Conservation (phyloP, 495 filamentous ascomycete genomes). For the Penicillium fimorum region DNA sequence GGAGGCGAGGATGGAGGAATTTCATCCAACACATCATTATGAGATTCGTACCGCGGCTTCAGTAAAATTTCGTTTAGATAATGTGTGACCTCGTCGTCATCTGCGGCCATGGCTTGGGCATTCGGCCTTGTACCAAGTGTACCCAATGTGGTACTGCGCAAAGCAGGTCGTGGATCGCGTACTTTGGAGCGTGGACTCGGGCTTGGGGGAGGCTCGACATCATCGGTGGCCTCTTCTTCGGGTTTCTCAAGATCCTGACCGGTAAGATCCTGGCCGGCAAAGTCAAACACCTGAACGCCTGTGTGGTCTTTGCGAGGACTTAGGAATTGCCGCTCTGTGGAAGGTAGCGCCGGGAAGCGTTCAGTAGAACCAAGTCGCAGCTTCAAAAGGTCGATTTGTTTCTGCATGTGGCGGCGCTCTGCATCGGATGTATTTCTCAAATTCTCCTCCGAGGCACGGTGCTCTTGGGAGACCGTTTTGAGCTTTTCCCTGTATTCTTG, state of each 20-base stretch:
- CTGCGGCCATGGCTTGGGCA: slow-evolving; percentile 27
- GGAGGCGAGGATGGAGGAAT: slow-evolving; percentile 39
- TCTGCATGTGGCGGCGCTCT: slow-evolving; percentile 37
- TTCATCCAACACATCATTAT: slow-evolving; percentile 11
- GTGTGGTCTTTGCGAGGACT: slow-evolving; percentile 38
- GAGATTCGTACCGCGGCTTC: slow-evolving; percentile 17
- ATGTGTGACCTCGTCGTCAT: slow-evolving; percentile 34
- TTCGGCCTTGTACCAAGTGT: slow-evolving; percentile 27
- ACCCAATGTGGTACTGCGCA: slow-evolving; percentile 26
- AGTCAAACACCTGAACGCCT: slow-evolving; percentile 29
- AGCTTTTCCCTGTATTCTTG: slow-evolving; percentile 47
- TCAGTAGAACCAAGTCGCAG: slow-evolving; percentile 30
- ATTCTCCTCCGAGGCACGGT: slow-evolving; percentile 39
- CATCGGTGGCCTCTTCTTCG: slow-evolving; percentile 34
- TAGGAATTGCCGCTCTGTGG: slow-evolving; percentile 26
- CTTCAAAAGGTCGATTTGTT: slow-evolving; percentile 36
- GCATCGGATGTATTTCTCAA: slow-evolving; percentile 34
- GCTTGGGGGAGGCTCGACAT: slow-evolving; percentile 40
- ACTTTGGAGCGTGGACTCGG: slow-evolving; percentile 43
- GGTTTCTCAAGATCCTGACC: slow-evolving; percentile 24
- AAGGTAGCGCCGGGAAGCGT: slow-evolving; percentile 25
- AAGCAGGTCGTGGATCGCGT: slow-evolving; percentile 21
- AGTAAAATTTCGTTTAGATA: slow-evolving; percentile 33
- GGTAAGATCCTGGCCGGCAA: slow-evolving; percentile 28
- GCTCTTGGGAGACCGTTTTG: slow-evolving; percentile 35